Evolutionary conservation across 306 rosid species (phyloP).

Genomic region (Aeschynomene evenia): DNA sequence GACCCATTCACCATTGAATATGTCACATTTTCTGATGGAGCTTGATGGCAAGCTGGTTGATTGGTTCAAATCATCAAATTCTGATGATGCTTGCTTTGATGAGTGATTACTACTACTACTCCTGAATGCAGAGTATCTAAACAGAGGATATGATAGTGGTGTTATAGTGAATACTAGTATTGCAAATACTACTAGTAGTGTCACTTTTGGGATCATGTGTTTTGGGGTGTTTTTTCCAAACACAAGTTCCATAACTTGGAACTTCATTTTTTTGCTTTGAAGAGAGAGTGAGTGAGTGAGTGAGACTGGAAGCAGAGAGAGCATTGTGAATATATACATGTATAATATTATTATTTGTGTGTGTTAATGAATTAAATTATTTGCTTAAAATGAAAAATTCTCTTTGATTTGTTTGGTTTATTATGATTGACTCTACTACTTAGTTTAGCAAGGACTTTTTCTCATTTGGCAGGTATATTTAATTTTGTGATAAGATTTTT

Average conservation of each 20-base stretch:
- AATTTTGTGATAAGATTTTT: background rate
- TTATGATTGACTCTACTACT: background rate
- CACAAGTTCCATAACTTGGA: conserved; percentile 48
- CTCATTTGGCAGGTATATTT: background rate
- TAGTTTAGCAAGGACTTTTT: background rate
- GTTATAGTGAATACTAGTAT: conserved; percentile 47
- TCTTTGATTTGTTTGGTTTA: background rate
- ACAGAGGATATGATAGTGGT: conserved; percentile 51
- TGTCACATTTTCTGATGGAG: conserved; percentile 54
- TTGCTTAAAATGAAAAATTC: no score
- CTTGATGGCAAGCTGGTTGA: conserved; percentile 34
- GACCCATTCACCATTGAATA: conserved; percentile 81
- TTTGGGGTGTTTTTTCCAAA: conserved; percentile 46
- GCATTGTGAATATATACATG: no score
- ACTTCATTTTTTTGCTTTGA: conserved; percentile 71
- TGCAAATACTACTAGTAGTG: conserved; percentile 46
- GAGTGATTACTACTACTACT: no score
- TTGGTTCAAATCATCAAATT: conserved; percentile 38
- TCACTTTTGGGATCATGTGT: conserved; percentile 50
- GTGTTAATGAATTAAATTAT: background rate
- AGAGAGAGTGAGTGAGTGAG: background rate
- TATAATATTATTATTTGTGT: background rate
- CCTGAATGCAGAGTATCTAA: conserved; percentile 39
- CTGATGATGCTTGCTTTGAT: conserved; percentile 24
- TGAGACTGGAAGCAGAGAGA: background rate